Evolutionary conservation across 768 basidiomycete genomes (phyloP).

Genomic region (Porphyrellus cyaneotinctus): DNA sequence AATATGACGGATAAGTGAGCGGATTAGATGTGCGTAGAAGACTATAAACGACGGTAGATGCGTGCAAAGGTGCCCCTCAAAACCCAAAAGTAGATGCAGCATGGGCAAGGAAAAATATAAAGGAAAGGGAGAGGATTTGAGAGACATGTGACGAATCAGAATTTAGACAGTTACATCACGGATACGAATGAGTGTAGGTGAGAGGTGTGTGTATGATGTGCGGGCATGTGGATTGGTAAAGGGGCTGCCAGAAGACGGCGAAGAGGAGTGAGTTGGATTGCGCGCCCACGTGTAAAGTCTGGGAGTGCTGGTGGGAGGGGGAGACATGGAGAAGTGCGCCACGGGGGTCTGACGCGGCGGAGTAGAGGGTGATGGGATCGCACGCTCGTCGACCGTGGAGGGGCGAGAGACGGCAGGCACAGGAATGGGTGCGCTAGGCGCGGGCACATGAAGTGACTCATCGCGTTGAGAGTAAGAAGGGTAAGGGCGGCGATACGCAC

Average conservation of each 20-base stretch:
- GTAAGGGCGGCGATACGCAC: not conserved
- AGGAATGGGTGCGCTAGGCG: slow-evolving; percentile 29
- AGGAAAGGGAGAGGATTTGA: slow-evolving; percentile 4
- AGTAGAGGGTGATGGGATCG: slow-evolving; percentile 25
- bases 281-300: slow-evolving; percentile 54
- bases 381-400: slow-evolving; percentile 18
- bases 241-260: slow-evolving; percentile 38
- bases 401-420: slow-evolving; percentile 25
- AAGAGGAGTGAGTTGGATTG: slow-evolving; percentile 34
- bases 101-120: slow-evolving; percentile 5
- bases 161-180: slow-evolving; percentile 35
- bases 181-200: slow-evolving; percentile 43
- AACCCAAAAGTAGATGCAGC: slow-evolving; percentile 9
- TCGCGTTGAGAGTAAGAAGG: not conserved
- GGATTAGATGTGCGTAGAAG: slow-evolving; percentile 30
- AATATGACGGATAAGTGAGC: slow-evolving; percentile 35
- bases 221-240: slow-evolving; percentile 58
- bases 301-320: slow-evolving; percentile 53
- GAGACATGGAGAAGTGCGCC: slow-evolving; percentile 40
- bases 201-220: slow-evolving; percentile 55
- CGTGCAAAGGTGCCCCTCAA: slow-evolving; percentile 8
- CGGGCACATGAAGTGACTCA: slow-evolving; percentile 14
- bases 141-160: not conserved
- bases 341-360: slow-evolving; percentile 29
- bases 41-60: slow-evolving; percentile 24